Conservation (phyloP, 2,329 filamentous ascomycete genomes). For the Gyromitra esculenta region DNA sequence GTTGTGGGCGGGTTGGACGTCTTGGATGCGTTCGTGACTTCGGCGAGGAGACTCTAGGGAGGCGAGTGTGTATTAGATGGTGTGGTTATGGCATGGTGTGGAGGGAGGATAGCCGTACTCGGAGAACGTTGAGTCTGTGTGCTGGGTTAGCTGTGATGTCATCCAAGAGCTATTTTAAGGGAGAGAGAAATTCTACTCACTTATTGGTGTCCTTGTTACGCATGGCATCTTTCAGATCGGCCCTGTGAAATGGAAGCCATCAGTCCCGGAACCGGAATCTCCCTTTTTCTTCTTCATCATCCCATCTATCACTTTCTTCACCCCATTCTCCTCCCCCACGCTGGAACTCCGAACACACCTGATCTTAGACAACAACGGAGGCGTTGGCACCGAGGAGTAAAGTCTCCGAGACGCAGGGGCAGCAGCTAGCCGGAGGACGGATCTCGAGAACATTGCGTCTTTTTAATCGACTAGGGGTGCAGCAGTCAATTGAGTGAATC, state of each 20-base stretch:
- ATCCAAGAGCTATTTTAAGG: background rate
- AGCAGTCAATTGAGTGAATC: background rate
- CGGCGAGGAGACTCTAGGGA: slow-evolving; percentile 68
- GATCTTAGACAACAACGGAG: slow-evolving; percentile 60
- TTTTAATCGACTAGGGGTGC: background rate
- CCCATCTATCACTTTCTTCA: background rate
- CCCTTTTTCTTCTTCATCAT: background rate
- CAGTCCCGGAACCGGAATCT: slow-evolving; percentile 3
- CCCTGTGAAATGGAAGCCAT: slow-evolving; percentile 54
- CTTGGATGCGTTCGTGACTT: slow-evolving; percentile 79
- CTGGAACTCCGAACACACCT: slow-evolving; percentile 56
- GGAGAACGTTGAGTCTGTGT: slow-evolving; percentile 73
- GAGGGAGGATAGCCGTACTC: slow-evolving; percentile 58
- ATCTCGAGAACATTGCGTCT: slow-evolving; percentile 23
- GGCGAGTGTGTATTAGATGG: background rate
- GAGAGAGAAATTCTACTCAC: slow-evolving; percentile 12
- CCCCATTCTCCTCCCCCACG: background rate
- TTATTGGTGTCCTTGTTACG: slow-evolving; percentile 68
- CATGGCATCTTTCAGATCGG: slow-evolving; percentile 74
- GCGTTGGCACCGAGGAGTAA: slow-evolving; percentile 52
- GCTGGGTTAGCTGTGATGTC: background rate
- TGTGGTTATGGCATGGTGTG: background rate
- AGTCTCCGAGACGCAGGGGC: slow-evolving; percentile 22
- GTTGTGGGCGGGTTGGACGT: slow-evolving; percentile 74
- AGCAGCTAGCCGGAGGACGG: background rate